These are phyloP conservation scores for Rhamnella rubrinervis DNA, from an alignment of 331 rosid genomes.

Conservation along the genomic window DNA sequence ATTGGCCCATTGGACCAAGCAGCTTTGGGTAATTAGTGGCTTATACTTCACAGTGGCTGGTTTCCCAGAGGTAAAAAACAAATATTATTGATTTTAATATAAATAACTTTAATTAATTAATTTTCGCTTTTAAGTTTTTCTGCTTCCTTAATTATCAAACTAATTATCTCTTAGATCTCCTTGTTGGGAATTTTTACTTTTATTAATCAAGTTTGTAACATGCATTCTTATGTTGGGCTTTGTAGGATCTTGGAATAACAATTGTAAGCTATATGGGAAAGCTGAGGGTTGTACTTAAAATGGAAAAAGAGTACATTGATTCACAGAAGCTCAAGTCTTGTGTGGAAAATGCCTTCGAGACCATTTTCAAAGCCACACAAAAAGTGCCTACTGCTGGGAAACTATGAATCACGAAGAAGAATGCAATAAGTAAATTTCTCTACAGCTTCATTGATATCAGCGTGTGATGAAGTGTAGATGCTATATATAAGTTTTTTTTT, in stretches of 20 bases:
- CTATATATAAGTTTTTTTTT: no score
- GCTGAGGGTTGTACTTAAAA: constrained; percentile 36
- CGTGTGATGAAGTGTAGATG: no score
- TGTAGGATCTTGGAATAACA: constrained; percentile 38
- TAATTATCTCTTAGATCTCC: no score
- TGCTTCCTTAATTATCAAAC: no score
- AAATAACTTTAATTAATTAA: no score
- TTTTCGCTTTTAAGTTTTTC: no score
- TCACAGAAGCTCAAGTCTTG: constrained; percentile 32
- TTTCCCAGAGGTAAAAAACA: constrained; percentile 38
- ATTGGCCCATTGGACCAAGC: constrained; percentile 49
- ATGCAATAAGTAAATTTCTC: no score
- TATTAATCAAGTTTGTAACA: no score
- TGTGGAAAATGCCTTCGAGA: constrained; percentile 35
- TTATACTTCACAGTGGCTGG: constrained; percentile 44
- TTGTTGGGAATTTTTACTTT: no score
- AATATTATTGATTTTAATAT: not conserved
- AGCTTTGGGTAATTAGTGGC: constrained; percentile 46
- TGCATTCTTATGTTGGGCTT: not conserved
- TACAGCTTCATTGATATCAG: no score
- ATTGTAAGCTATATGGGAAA: constrained; percentile 44
- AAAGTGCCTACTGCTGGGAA: no score
- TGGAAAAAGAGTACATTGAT: constrained; percentile 36
- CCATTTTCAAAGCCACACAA: not conserved
- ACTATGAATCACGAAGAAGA: no score